These are phyloP conservation scores for Boletus huronensis DNA, from an alignment of 768 basidiomycete genomes.

Conservation along the genomic window DNA sequence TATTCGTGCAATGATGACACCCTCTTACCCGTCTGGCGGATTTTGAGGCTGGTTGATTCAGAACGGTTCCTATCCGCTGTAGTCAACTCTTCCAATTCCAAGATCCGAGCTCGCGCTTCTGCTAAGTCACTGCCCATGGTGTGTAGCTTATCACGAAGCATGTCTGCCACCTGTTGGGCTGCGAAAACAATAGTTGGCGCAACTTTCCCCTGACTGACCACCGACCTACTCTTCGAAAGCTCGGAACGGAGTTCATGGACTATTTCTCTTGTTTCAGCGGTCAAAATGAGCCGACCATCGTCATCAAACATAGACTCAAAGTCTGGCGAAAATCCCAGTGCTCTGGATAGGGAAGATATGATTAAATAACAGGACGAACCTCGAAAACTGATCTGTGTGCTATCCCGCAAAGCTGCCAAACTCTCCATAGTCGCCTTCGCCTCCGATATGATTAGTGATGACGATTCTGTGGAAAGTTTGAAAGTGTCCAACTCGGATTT, in stretches of 20 bases:
- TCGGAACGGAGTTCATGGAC: constrained; percentile 35
- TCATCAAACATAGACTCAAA: constrained; percentile 29
- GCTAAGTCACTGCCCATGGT: constrained; percentile 39
- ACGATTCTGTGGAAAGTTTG: constrained; percentile 22
- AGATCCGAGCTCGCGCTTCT: constrained; percentile 38
- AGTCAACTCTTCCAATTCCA: constrained; percentile 35
- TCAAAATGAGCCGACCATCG: constrained; percentile 25
- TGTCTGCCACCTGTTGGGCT: constrained; percentile 49
- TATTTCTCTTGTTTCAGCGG: constrained; percentile 25
- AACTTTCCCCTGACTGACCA: not conserved
- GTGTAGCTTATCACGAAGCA: constrained; percentile 46
- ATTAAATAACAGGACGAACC: constrained; percentile 18
- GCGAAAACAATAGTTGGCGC: constrained; percentile 6
- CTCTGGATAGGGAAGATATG: not conserved
- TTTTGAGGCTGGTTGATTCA: constrained; percentile 19
- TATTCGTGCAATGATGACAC: not conserved
- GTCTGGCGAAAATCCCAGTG: constrained; percentile 13
- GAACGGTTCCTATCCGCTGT: constrained; percentile 21
- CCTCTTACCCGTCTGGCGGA: constrained; percentile 26
- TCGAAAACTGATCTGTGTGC: constrained; percentile 20
- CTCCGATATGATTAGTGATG: constrained; percentile 20
- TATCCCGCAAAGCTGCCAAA: constrained; percentile 22
- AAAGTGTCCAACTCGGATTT: constrained; percentile 30
- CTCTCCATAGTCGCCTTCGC: constrained; percentile 27
- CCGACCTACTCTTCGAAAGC: constrained; percentile 32